phyloP scores from a whole-genome alignment of 1,139 yeast species.

The Zygosaccharomyces pseudobailii region DNA sequence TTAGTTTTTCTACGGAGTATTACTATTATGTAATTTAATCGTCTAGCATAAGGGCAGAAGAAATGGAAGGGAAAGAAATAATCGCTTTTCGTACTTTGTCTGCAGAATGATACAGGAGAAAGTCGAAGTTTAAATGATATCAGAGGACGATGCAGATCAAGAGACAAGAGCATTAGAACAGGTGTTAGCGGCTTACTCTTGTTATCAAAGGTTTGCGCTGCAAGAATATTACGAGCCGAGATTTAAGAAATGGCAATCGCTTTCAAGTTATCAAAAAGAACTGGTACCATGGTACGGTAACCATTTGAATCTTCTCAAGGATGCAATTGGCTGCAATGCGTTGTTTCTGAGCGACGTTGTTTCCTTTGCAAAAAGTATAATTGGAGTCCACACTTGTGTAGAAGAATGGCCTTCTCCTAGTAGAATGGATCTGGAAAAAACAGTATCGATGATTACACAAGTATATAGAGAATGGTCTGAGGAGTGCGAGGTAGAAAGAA shows the following conservation, averaged over 20 bases:
- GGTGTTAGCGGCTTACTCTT: background rate
- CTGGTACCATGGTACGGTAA: slow-evolving; percentile 50
- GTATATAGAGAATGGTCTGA: slow-evolving; percentile 71
- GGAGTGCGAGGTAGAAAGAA: slow-evolving; percentile 55
- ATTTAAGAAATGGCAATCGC: slow-evolving; percentile 33
- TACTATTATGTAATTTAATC: slow-evolving; percentile 2
- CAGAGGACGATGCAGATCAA: background rate
- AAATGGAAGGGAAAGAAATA: background rate
- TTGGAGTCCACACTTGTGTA: slow-evolving; percentile 49
- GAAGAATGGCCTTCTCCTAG: slow-evolving; percentile 45
- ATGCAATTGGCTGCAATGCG: slow-evolving; percentile 48
- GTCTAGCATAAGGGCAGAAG: slow-evolving; percentile 2
- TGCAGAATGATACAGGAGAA: background rate
- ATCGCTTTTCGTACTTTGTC: background rate
- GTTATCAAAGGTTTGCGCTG: slow-evolving; percentile 34
- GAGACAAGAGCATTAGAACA: background rate
- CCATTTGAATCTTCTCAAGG: slow-evolving; percentile 43
- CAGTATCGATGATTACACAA: slow-evolving; percentile 58
- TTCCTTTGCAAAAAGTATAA: slow-evolving; percentile 42
- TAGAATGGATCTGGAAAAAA: slow-evolving; percentile 53
- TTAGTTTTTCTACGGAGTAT: background rate
- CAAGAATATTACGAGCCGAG: slow-evolving; percentile 33
- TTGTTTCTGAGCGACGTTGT: slow-evolving; percentile 48
- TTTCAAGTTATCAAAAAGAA: slow-evolving; percentile 40
- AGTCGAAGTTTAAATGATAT: background rate